Evolutionary conservation across 495 filamentous ascomycete species (phyloP), one percentile per base, ranked within the genome.

Genomic region (Tetracladium marchalianum): DNA sequence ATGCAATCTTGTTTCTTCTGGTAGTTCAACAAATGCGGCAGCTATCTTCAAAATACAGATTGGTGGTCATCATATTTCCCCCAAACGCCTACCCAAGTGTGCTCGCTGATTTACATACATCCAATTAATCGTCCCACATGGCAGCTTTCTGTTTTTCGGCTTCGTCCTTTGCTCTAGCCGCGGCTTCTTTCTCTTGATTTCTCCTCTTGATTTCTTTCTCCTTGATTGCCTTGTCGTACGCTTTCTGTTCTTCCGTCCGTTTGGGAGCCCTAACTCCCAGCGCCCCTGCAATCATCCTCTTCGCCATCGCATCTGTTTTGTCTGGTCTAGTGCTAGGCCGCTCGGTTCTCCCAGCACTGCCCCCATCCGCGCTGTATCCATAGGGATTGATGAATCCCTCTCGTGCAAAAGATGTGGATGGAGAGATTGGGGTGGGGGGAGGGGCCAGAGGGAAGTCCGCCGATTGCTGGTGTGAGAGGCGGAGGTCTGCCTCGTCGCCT

Each of bases 291-390:
- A 98, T 96, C 80, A 98, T 71, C 52, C 92, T 72, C 46, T 84
- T 76, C 19, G 92, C 92, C 36, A 90, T 87, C 2, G 89, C 87
- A 49, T 90, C 92, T 47, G 90, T 90, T 66, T 92, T 98, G 66
- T 93, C 89, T 0, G 88, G 92, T 45, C 89, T 54, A 36, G n/a
- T 40, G 18, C 22, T 11, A 18, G 24, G 8, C 18, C 47, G 42
- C 17, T 47, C 43, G 11, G 35, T n/a, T 31, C 41, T 33, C n/a
- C 7, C 42, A 48, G 46, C 47, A 19, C 46, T 46, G 4, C 32
- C 19, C 1, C 51, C 44, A 22, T 52, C 49, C 13, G 32, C 32
- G 13, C 36, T 43, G 44, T 50, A 51, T 7, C 50, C 46, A 38
- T 51, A 54, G 1, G 52, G 55, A 18, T 22, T 47, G 19, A 48